These are phyloP conservation scores for Apiotrichum sp. DNA, from an alignment of 1,284 basidiomycete genomes.

Conservation along the genomic window DNA sequence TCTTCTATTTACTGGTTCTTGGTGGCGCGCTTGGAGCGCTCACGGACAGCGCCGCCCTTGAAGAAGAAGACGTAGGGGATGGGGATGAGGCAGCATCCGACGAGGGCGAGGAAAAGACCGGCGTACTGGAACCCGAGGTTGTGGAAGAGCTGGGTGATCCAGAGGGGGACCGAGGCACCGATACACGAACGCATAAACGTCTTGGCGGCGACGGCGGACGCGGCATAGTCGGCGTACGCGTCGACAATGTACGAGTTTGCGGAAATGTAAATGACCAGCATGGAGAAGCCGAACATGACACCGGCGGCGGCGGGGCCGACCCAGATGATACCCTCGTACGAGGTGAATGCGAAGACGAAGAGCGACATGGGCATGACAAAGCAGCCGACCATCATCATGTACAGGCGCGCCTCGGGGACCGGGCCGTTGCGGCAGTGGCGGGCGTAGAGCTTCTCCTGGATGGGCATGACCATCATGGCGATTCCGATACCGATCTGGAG, in stretches of 20 bases:
- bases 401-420: constrained; percentile 33
- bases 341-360: constrained; percentile 46
- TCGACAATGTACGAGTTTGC: constrained; percentile 44
- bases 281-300: constrained; percentile 33
- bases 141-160: constrained; percentile 21
- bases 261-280: constrained; percentile 41
- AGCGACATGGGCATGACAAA: constrained; percentile 44
- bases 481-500: constrained; percentile 32
- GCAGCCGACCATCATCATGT: constrained; percentile 36
- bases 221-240: constrained; percentile 30
- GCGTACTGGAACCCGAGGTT: constrained; percentile 36
- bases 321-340: constrained; percentile 33
- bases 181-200: constrained; percentile 49
- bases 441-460: constrained; percentile 39
- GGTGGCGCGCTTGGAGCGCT: constrained; percentile 21
- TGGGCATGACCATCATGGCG: constrained; percentile 30
- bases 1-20: constrained; percentile 3
- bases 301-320: constrained; percentile 34
- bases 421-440: constrained; percentile 18
- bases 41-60: constrained; percentile 30
- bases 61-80: constrained; percentile 42
- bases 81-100: constrained; percentile 25
- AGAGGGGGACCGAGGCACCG: constrained; percentile 44
- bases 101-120: constrained; percentile 32
- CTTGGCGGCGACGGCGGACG: constrained; percentile 51